Conservation (phyloP, 768 basidiomycete species). For the Lentinula detonsa region DNA sequence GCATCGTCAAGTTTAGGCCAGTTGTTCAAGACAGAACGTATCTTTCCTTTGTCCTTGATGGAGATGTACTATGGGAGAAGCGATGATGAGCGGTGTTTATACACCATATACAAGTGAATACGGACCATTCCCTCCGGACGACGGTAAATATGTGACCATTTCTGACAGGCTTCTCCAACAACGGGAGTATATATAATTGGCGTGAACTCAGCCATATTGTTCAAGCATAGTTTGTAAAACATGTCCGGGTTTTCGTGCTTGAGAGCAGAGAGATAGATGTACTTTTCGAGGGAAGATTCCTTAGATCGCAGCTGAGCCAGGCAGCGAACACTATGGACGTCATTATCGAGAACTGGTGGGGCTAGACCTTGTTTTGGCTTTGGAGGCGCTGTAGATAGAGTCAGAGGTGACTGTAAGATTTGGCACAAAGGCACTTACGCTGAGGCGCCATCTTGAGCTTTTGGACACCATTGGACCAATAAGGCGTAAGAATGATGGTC, state of each 20-base stretch:
- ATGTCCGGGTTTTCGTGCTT: conserved; percentile 65
- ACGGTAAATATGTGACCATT: conserved; percentile 75
- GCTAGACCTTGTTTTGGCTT: conserved; percentile 48
- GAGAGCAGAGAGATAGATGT: conserved; percentile 76
- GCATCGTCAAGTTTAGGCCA: conserved; percentile 72
- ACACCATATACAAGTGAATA: conserved; percentile 5
- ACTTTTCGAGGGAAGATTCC: conserved; percentile 70
- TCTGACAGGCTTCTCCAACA: conserved; percentile 85
- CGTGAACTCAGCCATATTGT: conserved; percentile 62
- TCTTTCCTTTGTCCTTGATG: conserved; percentile 77
- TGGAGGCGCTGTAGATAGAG: conserved; percentile 25
- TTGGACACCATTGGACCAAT: conserved; percentile 65
- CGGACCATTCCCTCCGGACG: conserved; percentile 67
- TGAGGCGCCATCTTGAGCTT: conserved; percentile 58
- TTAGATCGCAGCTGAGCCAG: conserved; percentile 72
- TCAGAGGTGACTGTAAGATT: neutral
- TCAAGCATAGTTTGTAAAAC: conserved; percentile 75
- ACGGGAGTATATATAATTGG: conserved; percentile 92
- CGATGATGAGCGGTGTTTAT: conserved; percentile 10
- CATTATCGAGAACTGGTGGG: conserved; percentile 51
- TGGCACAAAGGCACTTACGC: conserved; percentile 32
- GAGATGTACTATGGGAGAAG: conserved; percentile 55
- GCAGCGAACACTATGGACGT: conserved; percentile 52
- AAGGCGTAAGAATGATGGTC: conserved; percentile 65
- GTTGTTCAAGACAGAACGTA: conserved; percentile 60